Evolutionary conservation across 495 filamentous ascomycete genomes (phyloP).

Genomic region (Daldinia childiae): DNA sequence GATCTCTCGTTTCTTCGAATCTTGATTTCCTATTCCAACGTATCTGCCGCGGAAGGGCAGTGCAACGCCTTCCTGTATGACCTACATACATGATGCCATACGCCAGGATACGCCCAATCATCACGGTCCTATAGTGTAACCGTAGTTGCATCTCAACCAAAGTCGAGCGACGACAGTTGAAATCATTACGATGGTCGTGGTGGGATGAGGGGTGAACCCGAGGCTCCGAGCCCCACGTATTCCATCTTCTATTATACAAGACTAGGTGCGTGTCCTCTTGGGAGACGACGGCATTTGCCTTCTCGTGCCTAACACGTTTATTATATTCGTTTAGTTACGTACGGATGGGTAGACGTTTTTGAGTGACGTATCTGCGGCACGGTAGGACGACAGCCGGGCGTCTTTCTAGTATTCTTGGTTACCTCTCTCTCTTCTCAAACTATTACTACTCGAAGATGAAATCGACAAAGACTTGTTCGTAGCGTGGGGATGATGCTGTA

Average conservation of each 20-base stretch:
- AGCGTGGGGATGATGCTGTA: slow-evolving; percentile 41
- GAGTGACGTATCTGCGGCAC: slow-evolving; percentile 9
- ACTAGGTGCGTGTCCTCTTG: neutral
- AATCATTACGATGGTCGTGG: slow-evolving; percentile 31
- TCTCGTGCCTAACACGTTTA: slow-evolving; percentile 3
- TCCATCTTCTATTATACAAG: slow-evolving; percentile 13
- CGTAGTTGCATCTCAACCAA: slow-evolving; percentile 36
- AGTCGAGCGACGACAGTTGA: slow-evolving; percentile 33
- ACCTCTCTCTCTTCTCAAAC: neutral
- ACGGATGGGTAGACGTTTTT: slow-evolving; percentile 7
- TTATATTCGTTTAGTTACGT: neutral
- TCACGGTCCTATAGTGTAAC: slow-evolving; percentile 28
- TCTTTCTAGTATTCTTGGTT: slow-evolving; percentile 9
- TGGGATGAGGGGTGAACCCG: slow-evolving; percentile 36
- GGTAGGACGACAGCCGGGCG: slow-evolving; percentile 20
- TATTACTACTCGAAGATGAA: neutral
- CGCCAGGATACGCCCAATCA: slow-evolving; percentile 33
- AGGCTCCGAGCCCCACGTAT: slow-evolving; percentile 36
- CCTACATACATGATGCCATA: slow-evolving; percentile 45
- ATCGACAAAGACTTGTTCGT: slow-evolving; percentile 19
- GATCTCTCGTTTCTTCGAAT: slow-evolving; percentile 40
- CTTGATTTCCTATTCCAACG: slow-evolving; percentile 35
- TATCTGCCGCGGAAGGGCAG: slow-evolving; percentile 41
- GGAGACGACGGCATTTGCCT: neutral
- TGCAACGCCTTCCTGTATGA: slow-evolving; percentile 43